Evolutionary conservation across 257 asterid species (phyloP).

Genomic region (Avicennia marina): DNA sequence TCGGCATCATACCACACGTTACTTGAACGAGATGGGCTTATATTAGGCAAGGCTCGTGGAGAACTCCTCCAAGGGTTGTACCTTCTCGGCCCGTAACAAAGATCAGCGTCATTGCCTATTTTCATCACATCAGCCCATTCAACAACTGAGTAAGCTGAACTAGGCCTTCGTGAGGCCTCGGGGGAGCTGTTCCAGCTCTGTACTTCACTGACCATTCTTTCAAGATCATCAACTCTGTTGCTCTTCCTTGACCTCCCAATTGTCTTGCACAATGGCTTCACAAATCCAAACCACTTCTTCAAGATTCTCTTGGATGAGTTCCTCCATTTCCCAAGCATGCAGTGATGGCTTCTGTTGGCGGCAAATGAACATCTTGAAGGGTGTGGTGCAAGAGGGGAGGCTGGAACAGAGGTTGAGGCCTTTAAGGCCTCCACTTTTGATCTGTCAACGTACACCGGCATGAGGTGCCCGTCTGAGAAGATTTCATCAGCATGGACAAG

Average conservation of each 20-base stretch:
- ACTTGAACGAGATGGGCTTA: conserved; percentile 19
- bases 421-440: conserved; percentile 15
- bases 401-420: conserved; percentile 12
- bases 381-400: conserved; percentile 3
- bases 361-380: background rate
- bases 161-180: conserved; percentile 25
- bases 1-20: conserved; percentile 32
- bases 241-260: conserved; percentile 27
- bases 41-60: conserved; percentile 20
- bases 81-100: conserved; percentile 13
- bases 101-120: background rate
- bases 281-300: conserved; percentile 28
- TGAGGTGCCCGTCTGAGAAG: conserved; percentile 47
- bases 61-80: conserved; percentile 26
- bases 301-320: conserved; percentile 27
- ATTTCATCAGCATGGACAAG: conserved; percentile 47
- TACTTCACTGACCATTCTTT: conserved; percentile 31
- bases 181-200: conserved; percentile 25
- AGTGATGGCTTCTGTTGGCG: background rate
- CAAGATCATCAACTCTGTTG: conserved; percentile 41
- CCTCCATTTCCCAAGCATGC: conserved; percentile 35
- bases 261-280: conserved; percentile 10
- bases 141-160: conserved; percentile 25
- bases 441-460: conserved; percentile 28
- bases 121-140: conserved; percentile 17